Base-by-base conservation (phyloP, 129 eudicot species). In the Mikania micrantha region DNA sequence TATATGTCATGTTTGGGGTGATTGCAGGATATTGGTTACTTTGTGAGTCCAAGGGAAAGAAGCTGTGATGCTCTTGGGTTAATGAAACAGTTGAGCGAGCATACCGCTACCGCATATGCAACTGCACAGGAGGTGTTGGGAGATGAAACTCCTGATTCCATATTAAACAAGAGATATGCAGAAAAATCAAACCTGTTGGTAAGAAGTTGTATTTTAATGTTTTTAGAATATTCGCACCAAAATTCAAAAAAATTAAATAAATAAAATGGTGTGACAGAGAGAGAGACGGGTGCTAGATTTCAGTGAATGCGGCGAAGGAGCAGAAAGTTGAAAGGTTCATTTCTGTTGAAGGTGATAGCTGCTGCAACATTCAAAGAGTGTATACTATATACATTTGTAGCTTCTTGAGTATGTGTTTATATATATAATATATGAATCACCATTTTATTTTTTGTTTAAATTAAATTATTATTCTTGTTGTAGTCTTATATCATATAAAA, bases 261-360 rank as follows among this genome's bases (percentile, higher is more conserved):
- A 32, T 32, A 32, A 32, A 32, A 32, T 32, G 36, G 4, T 32
- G 36, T 32, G 36, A 74, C 95, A 93, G 95, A 72, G 77, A 1
- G 92, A 93, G 80, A 66, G 96, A 62, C 90, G 99, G 24, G 83
- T 78, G 22, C 85, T 93, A 35, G 99, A 93, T 78, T 93, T 93
- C 66, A 86, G 90, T 38, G 96, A 88, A 69, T 93, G 98, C 47
- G 74, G 60, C 15, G 85, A 82, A 75, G 79, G 79, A 66, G 63
- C 66, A 27, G 90, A 76, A 49, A 66, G 58, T 67, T 72, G 76
- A 63, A 83, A 75, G 54, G 78, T 62, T 67, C 96, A 4, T 78
- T 81, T 80, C 82, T 91, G 73, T 48, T 91, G 85, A 81, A 83
- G 97, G 83, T 90, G n/a, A 20, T 13, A 15, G n/a, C n/a, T 44